These are phyloP conservation scores for Eucalyptus lansdowneana DNA, from an alignment of 345 rosid genomes.

Conservation along the genomic window DNA sequence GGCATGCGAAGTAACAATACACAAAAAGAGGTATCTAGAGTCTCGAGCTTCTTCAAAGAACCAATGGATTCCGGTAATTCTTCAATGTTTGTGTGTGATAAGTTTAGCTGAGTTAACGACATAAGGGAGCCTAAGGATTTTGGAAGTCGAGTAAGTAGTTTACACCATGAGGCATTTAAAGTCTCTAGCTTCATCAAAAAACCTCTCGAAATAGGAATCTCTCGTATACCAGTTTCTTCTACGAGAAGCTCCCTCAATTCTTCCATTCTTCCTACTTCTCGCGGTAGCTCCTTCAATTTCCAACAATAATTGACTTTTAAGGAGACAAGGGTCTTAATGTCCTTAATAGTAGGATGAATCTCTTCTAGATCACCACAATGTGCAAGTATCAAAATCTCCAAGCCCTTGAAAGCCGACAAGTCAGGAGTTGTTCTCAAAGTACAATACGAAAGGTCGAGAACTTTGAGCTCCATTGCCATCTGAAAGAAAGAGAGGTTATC, in stretches of 20 bases:
- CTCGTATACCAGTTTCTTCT: accelerated
- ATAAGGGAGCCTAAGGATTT: neutral
- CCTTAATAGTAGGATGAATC: no score
- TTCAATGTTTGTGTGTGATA: no score
- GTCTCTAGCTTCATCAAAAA: no score
- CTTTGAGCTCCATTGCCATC: neutral
- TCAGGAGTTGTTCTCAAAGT: neutral
- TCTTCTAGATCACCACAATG: no score
- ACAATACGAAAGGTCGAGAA: accelerated
- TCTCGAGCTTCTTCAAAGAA: accelerated
- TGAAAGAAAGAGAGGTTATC: neutral
- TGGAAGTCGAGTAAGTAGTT: accelerated
- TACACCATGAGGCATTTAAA: accelerated
- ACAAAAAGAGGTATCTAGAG: accelerated
- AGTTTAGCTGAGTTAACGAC: accelerated
- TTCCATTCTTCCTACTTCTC: no score
- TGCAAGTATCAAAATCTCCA: accelerated
- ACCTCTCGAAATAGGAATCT: no score
- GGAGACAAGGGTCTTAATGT: accelerated
- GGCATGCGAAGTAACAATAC: accelerated
- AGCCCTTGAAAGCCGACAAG: neutral
- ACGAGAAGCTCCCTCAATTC: no score
- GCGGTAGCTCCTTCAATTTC: accelerated
- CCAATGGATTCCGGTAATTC: no score
- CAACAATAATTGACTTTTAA: accelerated